phyloP scores from a whole-genome alignment of 169 alveolate species.

The Cryptosporidium baileyi region DNA sequence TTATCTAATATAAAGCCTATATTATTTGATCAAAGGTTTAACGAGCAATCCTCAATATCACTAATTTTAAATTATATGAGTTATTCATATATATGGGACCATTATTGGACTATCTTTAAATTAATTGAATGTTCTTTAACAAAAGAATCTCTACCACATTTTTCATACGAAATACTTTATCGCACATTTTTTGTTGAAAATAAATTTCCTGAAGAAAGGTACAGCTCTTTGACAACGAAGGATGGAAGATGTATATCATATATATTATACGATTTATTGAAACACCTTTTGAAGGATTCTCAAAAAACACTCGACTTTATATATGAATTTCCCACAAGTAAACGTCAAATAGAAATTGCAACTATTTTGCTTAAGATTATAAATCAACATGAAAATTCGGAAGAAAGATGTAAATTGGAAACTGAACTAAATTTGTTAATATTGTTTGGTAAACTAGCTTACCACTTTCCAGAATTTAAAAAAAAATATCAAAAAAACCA shows the following conservation, averaged over 20 bases:
- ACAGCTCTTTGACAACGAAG: not conserved
- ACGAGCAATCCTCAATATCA: too few relatives aligned
- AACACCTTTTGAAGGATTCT: not conserved
- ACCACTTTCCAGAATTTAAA: too few relatives aligned
- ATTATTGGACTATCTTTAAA: slow-evolving; percentile 28
- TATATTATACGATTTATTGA: slow-evolving; percentile 8
- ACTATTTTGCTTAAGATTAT: not conserved
- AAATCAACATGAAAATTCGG: too few relatives aligned
- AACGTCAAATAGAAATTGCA: slow-evolving; percentile 15
- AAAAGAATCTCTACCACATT: not conserved
- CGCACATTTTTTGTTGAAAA: not conserved
- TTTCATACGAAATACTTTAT: not conserved
- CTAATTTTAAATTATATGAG: too few relatives aligned
- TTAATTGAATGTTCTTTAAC: not conserved
- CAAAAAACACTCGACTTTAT: not conserved
- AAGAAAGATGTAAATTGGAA: too few relatives aligned
- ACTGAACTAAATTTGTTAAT: too few relatives aligned
- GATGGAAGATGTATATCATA: slow-evolving; percentile 11
- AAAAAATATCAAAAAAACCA: too few relatives aligned
- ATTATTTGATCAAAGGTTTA: too few relatives aligned
- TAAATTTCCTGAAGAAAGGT: not conserved
- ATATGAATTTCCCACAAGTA: not conserved
- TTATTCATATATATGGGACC: not conserved
- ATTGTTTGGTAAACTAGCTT: too few relatives aligned
- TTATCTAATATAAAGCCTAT: too few relatives aligned